A percentile compares a stretch with the other conserved stretches of the same genome.
Evolutionary conservation across 345 rosid genomes (phyloP).

Genomic region (Corchorus olitorius): DNA sequence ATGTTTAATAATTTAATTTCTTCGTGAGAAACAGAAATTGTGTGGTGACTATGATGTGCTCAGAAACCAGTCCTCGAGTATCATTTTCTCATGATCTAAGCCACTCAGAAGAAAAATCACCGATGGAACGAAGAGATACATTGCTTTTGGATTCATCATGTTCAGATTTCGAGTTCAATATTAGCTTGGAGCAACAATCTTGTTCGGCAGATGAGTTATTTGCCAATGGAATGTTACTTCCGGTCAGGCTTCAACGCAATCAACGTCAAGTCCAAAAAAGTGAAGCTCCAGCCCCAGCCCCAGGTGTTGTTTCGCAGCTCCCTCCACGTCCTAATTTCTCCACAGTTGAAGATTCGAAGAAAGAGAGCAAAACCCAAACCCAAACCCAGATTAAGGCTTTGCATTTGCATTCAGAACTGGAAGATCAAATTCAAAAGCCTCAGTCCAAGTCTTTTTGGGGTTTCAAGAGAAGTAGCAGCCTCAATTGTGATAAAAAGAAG

Average conservation of each 20-base stretch:
- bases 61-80: conserved; percentile 56
- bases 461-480: conserved; percentile 74
- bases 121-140: conserved; percentile 44
- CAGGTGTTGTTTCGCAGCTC: conserved; percentile 28
- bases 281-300: conserved; percentile 35
- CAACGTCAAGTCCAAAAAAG: conserved; percentile 24
- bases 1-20: not conserved
- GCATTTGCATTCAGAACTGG: conserved; percentile 25
- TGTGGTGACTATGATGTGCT: conserved; percentile 38
- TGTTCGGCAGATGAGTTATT: conserved; percentile 81
- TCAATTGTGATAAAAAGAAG: conserved; percentile 57
- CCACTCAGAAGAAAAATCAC: conserved; percentile 39
- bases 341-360: conserved; percentile 24
- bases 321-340: conserved; percentile 43
- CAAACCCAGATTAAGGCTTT: conserved; percentile 13
- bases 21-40: not conserved
- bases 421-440: conserved; percentile 33
- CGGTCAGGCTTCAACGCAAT: conserved; percentile 40
- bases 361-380: conserved; percentile 14
- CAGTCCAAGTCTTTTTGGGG: conserved; percentile 71
- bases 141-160: conserved; percentile 48
- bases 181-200: conserved; percentile 42
- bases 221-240: conserved; percentile 75
- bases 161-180: conserved; percentile 77
- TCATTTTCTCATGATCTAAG: conserved; percentile 60